Conservation (phyloP, 805 yeast genomes). For the Monosporozyma yasuniensis region DNA sequence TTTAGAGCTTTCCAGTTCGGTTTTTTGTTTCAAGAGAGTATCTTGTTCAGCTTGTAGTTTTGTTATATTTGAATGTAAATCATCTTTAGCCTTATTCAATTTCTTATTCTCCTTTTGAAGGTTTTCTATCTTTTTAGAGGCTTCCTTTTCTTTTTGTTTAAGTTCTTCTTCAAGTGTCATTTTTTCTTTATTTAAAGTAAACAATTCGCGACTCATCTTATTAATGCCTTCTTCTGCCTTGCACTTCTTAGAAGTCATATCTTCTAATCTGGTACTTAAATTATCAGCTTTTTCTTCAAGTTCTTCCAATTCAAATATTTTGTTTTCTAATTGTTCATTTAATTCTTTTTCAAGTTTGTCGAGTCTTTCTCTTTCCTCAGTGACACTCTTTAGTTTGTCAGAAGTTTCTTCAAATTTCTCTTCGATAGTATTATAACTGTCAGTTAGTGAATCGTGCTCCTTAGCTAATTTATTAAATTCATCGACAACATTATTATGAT, state of each 20-base stretch:
- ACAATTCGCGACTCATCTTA: slow-evolving; percentile 79
- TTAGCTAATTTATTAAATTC: slow-evolving; percentile 4
- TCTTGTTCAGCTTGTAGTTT: slow-evolving; percentile 9
- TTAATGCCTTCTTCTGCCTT: slow-evolving; percentile 82
- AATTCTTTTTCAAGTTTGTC: slow-evolving; percentile 28
- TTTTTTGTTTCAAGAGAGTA: background rate
- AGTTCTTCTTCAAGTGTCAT: slow-evolving; percentile 40
- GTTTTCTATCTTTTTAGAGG: slow-evolving; percentile 29
- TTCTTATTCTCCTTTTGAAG: slow-evolving; percentile 16
- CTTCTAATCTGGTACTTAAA: slow-evolving; percentile 23
- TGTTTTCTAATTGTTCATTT: slow-evolving; percentile 29
- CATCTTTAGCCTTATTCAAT: slow-evolving; percentile 12
- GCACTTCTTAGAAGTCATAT: slow-evolving; percentile 34
- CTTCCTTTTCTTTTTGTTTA: slow-evolving; percentile 37
- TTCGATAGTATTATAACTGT: slow-evolving; percentile 12
- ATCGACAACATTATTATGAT: slow-evolving; percentile 7
- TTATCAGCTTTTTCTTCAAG: slow-evolving; percentile 13
- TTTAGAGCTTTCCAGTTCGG: slow-evolving; percentile 18
- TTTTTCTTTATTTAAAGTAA: slow-evolving; percentile 53
- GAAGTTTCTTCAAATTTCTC: slow-evolving; percentile 7
- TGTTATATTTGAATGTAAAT: background rate
- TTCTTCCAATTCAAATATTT: slow-evolving; percentile 11
- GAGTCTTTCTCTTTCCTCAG: slow-evolving; percentile 17
- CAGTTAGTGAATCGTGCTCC: slow-evolving; percentile 6
- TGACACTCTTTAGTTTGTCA: slow-evolving; percentile 14